Conservation (phyloP, 768 basidiomycete species). For the Psilocybe cyanescens region DNA sequence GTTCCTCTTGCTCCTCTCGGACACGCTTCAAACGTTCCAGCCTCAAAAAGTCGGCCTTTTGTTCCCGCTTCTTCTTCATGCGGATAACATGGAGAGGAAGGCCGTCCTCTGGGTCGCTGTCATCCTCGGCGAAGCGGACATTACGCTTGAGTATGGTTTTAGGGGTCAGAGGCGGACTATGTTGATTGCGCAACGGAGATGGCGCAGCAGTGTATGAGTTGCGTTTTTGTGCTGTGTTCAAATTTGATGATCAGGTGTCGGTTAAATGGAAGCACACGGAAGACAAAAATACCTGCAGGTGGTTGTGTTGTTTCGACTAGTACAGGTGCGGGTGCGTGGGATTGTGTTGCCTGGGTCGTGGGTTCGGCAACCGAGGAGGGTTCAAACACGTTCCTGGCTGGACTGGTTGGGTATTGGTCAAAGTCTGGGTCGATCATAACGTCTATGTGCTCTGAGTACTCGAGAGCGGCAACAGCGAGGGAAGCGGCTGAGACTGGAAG, state of each 20-base stretch:
- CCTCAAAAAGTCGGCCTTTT: constrained; percentile 69
- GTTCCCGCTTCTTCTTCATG: constrained; percentile 72
- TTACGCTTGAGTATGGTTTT: constrained; percentile 48
- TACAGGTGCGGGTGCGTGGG: constrained; percentile 20
- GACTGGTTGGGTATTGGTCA: constrained; percentile 20
- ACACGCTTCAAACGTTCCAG: constrained; percentile 60
- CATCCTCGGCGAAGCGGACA: constrained; percentile 68
- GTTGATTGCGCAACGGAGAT: constrained; percentile 52
- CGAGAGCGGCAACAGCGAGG: constrained; percentile 70
- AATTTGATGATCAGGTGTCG: constrained; percentile 10
- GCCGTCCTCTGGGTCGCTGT: constrained; percentile 69
- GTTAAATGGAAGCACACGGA: constrained; percentile 6
- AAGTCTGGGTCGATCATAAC: constrained; percentile 57
- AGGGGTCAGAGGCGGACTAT: constrained; percentile 24
- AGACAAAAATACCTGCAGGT: constrained; percentile 23
- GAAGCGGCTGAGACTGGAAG: constrained; percentile 46
- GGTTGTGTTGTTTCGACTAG: not conserved
- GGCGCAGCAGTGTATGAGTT: constrained; percentile 46
- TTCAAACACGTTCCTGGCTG: constrained; percentile 15
- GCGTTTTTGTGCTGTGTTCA: constrained; percentile 29
- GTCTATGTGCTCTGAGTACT: constrained; percentile 72
- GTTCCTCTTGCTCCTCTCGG: constrained; percentile 52
- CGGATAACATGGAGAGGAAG: constrained; percentile 75
- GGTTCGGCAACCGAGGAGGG: constrained; percentile 17
- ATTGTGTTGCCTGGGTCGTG: constrained; percentile 18